Evolutionary conservation across 2,329 filamentous ascomycete species (phyloP).

Genomic region (Diaporthe aspalathi): DNA sequence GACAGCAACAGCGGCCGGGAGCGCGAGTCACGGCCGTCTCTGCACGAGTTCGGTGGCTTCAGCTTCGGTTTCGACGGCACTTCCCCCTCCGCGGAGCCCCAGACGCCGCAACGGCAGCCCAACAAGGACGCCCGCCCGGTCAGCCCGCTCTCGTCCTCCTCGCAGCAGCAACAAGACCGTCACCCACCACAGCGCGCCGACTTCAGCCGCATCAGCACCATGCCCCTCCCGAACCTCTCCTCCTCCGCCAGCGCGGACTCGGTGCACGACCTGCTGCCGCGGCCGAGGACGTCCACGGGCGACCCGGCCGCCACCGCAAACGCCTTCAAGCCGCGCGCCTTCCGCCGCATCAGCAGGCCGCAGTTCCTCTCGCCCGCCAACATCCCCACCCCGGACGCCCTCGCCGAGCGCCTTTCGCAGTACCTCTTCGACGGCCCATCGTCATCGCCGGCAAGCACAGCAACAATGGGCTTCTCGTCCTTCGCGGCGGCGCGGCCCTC

Average conservation of each 20-base stretch:
- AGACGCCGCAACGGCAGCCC: conserved; percentile 1
- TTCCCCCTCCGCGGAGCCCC: not conserved
- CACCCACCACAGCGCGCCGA: conserved; percentile 1
- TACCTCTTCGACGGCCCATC: conserved; percentile 33
- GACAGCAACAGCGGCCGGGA: not conserved
- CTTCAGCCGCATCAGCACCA: conserved; percentile 37
- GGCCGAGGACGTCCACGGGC: conserved; percentile 35
- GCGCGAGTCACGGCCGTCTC: conserved; percentile 21
- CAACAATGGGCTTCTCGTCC: not conserved
- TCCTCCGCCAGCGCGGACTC: not conserved
- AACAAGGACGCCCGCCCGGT: not conserved
- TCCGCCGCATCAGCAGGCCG: conserved; percentile 39
- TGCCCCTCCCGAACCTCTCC: conserved; percentile 27
- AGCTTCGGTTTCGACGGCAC: conserved; percentile 25
- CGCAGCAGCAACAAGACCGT: not conserved
- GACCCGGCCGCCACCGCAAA: conserved; percentile 11
- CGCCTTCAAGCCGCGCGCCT: conserved; percentile 34
- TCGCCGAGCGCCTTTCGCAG: conserved; percentile 37
- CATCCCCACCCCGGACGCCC: conserved; percentile 30
- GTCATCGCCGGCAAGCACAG: not conserved
- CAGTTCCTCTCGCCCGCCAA: conserved; percentile 35
- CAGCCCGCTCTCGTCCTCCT: conserved; percentile 23
- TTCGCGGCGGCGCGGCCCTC: not conserved
- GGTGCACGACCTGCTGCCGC: not conserved
- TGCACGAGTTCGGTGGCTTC: conserved; percentile 27